Evolutionary conservation across 345 rosid species (phyloP).

Genomic region (Punica granatum): DNA sequence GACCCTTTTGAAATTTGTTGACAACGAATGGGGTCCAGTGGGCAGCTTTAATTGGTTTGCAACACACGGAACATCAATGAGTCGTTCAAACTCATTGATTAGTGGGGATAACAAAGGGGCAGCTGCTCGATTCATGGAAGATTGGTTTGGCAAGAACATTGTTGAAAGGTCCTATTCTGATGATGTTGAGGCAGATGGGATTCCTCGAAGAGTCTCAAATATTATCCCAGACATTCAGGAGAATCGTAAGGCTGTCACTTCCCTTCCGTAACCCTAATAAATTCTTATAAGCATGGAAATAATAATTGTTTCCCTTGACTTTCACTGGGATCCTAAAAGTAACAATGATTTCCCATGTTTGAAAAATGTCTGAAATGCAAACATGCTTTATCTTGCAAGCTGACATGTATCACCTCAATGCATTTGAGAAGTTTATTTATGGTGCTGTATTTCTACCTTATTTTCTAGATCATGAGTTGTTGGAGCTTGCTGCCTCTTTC

Average conservation of each 20-base stretch:
- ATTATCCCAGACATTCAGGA: slow-evolving; percentile 34
- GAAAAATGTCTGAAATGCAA: neutral
- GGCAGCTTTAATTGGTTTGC: slow-evolving; percentile 99
- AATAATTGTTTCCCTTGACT: neutral
- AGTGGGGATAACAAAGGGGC: slow-evolving; percentile 99
- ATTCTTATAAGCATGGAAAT: neutral
- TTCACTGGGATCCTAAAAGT: neutral
- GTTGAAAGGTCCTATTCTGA: slow-evolving; percentile 26
- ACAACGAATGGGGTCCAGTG: slow-evolving; percentile 81
- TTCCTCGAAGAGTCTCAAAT: slow-evolving; percentile 69
- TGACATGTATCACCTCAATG: neutral
- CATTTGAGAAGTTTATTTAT: neutral
- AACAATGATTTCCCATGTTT: no score
- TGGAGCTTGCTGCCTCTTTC: slow-evolving; percentile 90
- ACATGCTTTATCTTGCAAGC: neutral
- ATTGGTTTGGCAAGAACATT: slow-evolving; percentile 63
- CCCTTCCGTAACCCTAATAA: neutral
- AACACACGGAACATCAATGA: slow-evolving; percentile 98
- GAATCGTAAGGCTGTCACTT: slow-evolving; percentile 47
- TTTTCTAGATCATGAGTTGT: slow-evolving; percentile 59
- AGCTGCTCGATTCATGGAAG: slow-evolving; percentile 96
- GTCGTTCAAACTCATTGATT: slow-evolving; percentile 85
- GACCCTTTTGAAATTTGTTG: slow-evolving; percentile 96
- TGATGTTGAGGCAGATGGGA: slow-evolving; percentile 31
- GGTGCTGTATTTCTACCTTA: neutral